These are phyloP conservation scores for Lithospermum erythrorhizon DNA, from an alignment of 257 asterid genomes.

Conservation along the genomic window DNA sequence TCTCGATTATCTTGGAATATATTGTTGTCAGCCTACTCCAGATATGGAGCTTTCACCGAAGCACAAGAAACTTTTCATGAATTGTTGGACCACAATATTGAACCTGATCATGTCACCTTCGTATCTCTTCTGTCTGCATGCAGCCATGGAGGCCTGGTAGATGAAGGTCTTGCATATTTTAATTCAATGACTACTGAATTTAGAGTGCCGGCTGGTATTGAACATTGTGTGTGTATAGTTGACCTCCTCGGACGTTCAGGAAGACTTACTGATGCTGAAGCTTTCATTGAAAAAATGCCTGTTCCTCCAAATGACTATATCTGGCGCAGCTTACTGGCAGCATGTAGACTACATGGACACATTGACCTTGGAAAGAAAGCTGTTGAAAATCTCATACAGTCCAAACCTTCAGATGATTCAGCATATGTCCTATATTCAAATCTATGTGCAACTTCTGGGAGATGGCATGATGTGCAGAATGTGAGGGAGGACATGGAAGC, in stretches of 20 bases:
- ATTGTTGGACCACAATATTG: conserved; percentile 44
- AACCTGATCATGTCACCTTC: conserved; percentile 75
- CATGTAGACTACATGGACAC: conserved; percentile 60
- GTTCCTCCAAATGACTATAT: conserved; percentile 67
- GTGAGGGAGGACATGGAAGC: conserved; percentile 57
- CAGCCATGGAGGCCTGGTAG: conserved; percentile 81
- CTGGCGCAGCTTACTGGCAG: conserved; percentile 65
- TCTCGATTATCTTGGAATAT: conserved; percentile 67
- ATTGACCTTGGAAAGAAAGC: conserved; percentile 58
- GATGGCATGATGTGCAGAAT: conserved; percentile 57
- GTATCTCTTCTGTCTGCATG: conserved; percentile 86
- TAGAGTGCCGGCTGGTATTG: conserved; percentile 58
- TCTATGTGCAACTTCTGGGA: conserved; percentile 62
- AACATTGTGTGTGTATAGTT: conserved; percentile 74
- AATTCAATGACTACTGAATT: conserved; percentile 43
- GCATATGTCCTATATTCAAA: conserved; percentile 81
- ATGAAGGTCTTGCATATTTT: conserved; percentile 66
- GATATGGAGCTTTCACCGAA: conserved; percentile 54
- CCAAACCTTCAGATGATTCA: conserved; percentile 69
- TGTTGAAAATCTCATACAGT: conserved; percentile 37
- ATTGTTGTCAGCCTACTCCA: conserved; percentile 54
- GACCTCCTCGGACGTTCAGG: conserved; percentile 88
- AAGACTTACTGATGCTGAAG: conserved; percentile 58
- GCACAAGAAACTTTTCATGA: conserved; percentile 53
- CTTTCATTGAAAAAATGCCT: conserved; percentile 55